Base-by-base conservation (phyloP, 2,329 filamentous ascomycete species). In the Fusarium sulawesiense region DNA sequence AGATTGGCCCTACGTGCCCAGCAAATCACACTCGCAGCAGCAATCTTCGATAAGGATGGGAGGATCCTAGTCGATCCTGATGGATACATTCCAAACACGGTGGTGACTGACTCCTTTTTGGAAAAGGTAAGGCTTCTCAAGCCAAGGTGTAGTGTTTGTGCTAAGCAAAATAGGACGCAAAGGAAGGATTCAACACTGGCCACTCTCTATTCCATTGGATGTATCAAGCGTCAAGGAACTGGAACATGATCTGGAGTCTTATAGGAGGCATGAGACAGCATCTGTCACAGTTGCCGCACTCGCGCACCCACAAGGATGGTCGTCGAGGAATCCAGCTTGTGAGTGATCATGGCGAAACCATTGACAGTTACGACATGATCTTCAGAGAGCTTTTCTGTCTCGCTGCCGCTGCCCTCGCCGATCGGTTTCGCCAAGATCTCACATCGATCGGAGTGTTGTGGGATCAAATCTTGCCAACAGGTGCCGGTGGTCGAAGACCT, bases 191-290 rank as follows among this genome's bases (percentile, higher is more conserved):
- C 74, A 89, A 89, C 59, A 89, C 89, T 25, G 87, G 88, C 1
- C 93, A 97, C 76, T 88, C 92, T 0, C 88, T 94, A 3, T 97
- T 96, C 79, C 89, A 94, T 51, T 97, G 94, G 94, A 91, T 96
- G 75, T 97, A 92, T 76, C 88, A 92, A 60, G 92, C 93, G 4
- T 93, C 92, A 9, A 87, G 90, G 62, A 91, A 94, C 78, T 97
- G 94, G 94, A 77, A 81, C 10, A 86, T 88, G 42, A 85, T 97
- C 27, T 84, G 84, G 57, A 87, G 89, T 46, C 83, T 96, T 7
- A 84, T 97, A 25, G 87, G 87, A 9, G 87, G 87, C 44, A 97
- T 97, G 91, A 86, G 86, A 56, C 85, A 84, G 41, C 92, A 96
- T 71, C 79, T 97, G n/a, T 81, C 85, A 71, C 70, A 84, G 76